Evolutionary conservation across 768 basidiomycete species (phyloP).

Genomic region (Leccinum disarticulatum): DNA sequence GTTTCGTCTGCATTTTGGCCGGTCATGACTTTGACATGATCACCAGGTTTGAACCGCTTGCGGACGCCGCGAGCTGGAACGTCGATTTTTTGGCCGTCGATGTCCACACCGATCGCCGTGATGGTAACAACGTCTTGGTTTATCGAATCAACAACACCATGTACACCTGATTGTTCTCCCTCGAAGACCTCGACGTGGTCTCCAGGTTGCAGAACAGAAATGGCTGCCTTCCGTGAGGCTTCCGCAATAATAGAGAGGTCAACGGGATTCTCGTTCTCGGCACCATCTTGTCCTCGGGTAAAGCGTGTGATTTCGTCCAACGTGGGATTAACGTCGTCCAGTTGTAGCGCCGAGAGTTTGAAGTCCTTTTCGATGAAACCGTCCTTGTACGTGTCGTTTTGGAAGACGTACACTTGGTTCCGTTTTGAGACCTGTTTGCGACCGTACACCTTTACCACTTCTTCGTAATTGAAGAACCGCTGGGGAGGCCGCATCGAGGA

Average conservation of each 20-base stretch:
- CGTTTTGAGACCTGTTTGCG: conserved; percentile 74
- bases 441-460: conserved; percentile 84
- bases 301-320: conserved; percentile 96
- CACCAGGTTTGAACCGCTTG: conserved; percentile 94
- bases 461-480: conserved; percentile 91
- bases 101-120: conserved; percentile 74
- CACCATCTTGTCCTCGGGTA: conserved; percentile 70
- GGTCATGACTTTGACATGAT: conserved; percentile 97
- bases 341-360: conserved; percentile 69
- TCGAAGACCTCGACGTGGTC: conserved; percentile 98
- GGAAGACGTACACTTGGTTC: conserved; percentile 79
- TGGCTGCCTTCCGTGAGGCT: conserved; percentile 87
- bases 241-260: conserved; percentile 92
- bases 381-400: conserved; percentile 90
- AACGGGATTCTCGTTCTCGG: conserved; percentile 64
- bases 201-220: conserved; percentile 92
- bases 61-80: conserved; percentile 85
- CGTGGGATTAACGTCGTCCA: conserved; percentile 92
- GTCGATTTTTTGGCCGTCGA: conserved; percentile 85
- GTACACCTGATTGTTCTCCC: conserved; percentile 91
- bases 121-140: conserved; percentile 84
- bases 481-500: conserved; percentile 82
- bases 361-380: conserved; percentile 98
- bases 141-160: conserved; percentile 91
- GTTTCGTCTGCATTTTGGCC: conserved; percentile 95